Evolutionary conservation across 805 yeast species (phyloP).

Genomic region (Wickerhamomyces alni): DNA sequence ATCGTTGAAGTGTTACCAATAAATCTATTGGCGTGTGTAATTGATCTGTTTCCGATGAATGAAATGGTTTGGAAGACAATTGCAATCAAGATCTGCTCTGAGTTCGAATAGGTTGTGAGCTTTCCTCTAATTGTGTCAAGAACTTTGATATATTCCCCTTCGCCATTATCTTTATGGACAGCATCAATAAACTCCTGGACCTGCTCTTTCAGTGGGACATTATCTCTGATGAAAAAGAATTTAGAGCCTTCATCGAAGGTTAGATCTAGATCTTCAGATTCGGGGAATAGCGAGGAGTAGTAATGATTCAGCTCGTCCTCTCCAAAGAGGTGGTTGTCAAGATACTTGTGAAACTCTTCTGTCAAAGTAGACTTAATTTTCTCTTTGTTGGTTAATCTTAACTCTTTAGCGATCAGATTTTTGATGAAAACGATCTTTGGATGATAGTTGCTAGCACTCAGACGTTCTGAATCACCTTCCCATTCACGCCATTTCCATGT

Average conservation of each 20-base stretch:
- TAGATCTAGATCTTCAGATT: constrained; percentile 14
- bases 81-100: constrained; percentile 46
- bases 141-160: constrained; percentile 25
- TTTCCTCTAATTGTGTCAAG: constrained; percentile 25
- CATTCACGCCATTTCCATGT: constrained; percentile 99
- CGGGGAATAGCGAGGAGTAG: constrained; percentile 29
- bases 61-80: constrained; percentile 67
- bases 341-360: constrained; percentile 42
- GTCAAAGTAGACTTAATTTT: constrained; percentile 71
- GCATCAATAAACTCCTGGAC: constrained; percentile 33
- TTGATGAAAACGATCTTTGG: constrained; percentile 70
- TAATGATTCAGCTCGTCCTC: constrained; percentile 29
- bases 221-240: constrained; percentile 32
- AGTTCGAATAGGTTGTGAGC: constrained; percentile 26
- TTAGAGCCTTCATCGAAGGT: constrained; percentile 24
- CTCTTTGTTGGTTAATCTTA: constrained; percentile 71
- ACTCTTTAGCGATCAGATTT: constrained; percentile 77
- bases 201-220: constrained; percentile 29
- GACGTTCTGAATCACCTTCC: constrained; percentile 52
- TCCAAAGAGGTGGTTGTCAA: constrained; percentile 37
- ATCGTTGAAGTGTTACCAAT: constrained; percentile 33
- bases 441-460: constrained; percentile 45
- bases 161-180: constrained; percentile 27
- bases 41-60: constrained; percentile 81
- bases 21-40: constrained; percentile 66